A percentile compares a stretch with the other conserved stretches of the same genome.
These are phyloP conservation scores for Diversispora eburnea DNA, from an alignment of 192 early-diverging fungal genomes.

Conservation along the genomic window DNA sequence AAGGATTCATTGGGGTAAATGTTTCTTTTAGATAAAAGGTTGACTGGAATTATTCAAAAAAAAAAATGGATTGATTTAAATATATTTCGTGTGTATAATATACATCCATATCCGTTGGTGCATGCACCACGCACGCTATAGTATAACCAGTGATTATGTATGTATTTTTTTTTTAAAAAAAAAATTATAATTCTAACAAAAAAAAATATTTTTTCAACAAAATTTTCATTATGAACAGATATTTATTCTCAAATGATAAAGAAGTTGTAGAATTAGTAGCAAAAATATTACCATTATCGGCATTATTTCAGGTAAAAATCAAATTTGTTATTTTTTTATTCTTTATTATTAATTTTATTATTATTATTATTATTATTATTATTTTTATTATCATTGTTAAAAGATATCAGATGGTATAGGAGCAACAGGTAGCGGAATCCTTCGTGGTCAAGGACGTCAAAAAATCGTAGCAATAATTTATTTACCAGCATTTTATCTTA, in stretches of 20 bases:
- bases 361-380: neutral
- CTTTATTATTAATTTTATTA: neutral
- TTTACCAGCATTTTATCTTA: conserved; percentile 61
- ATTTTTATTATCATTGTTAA: neutral
- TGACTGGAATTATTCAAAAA: no score
- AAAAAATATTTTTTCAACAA: neutral
- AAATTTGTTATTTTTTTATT: neutral
- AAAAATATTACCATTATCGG: conserved; percentile 72
- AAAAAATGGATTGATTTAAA: neutral
- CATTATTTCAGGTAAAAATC: conserved; percentile 57
- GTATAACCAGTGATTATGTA: no score
- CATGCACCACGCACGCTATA: no score
- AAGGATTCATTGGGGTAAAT: conserved; percentile 59
- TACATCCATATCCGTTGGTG: no score
- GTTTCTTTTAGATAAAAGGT: conserved; percentile 15
- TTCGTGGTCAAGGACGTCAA: conserved; percentile 78
- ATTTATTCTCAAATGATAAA: conserved; percentile 62
- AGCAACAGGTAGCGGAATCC: conserved; percentile 60
- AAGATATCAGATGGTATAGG: conserved; percentile 60
- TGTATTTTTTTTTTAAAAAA: no score
- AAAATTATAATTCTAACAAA: no score
- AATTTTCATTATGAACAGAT: conserved; percentile 25
- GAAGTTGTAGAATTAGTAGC: conserved; percentile 70
- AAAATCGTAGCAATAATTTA: conserved; percentile 59
- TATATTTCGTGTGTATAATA: neutral